Evolutionary conservation across 345 rosid species (phyloP).

Genomic region (Psidium friedrichsthalianum): DNA sequence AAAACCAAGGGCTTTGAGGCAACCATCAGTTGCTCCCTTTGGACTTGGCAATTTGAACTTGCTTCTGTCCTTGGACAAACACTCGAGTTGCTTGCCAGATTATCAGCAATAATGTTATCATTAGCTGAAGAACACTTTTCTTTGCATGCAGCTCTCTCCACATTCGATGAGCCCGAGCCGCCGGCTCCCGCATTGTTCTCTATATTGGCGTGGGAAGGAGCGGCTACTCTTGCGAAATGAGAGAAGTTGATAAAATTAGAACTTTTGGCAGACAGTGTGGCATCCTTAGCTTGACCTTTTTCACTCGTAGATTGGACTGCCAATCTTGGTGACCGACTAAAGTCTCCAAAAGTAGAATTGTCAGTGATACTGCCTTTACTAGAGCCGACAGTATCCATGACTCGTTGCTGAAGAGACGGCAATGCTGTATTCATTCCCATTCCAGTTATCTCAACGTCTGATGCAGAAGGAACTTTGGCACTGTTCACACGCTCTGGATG

Average conservation of each 20-base stretch:
- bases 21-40: conserved; percentile 15
- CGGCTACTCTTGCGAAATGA: conserved; percentile 52
- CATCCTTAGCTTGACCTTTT: conserved; percentile 31
- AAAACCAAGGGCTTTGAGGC: conserved; percentile 15
- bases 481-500: conserved; percentile 13
- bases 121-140: conserved; percentile 18
- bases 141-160: conserved; percentile 12
- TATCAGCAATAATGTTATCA: conserved; percentile 2
- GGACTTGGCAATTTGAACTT: conserved; percentile 7
- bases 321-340: not conserved
- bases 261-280: conserved; percentile 14
- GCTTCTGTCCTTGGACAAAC: conserved; percentile 9
- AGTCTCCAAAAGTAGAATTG: not conserved
- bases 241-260: conserved; percentile 46
- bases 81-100: not conserved
- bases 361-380: conserved; percentile 5
- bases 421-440: conserved; percentile 18
- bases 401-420: conserved; percentile 27
- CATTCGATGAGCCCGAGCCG: conserved; percentile 6
- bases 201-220: conserved; percentile 31
- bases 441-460: conserved; percentile 1
- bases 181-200: conserved; percentile 13
- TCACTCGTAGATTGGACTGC: conserved; percentile 1
- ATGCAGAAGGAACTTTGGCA: conserved; percentile 6
- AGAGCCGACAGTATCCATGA: conserved; percentile 13